phyloP scores from a whole-genome alignment of 345 rosid genomes.

The Aurinia saxatilis region DNA sequence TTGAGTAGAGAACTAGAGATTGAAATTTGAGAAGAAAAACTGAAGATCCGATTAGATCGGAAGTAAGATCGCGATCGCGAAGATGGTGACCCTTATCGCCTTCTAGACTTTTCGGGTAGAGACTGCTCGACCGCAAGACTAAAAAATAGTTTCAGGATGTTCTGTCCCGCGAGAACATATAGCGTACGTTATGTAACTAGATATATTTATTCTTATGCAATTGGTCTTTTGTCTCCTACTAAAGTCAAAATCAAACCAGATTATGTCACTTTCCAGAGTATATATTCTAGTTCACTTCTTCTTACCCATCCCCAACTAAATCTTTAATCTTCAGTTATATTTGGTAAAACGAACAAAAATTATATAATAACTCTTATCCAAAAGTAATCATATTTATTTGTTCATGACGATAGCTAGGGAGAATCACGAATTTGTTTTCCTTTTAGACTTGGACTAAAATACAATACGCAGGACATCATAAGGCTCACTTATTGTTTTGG shows the following conservation, averaged over 20 bases:
- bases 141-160: constrained; percentile 1
- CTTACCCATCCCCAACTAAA: constrained; percentile 33
- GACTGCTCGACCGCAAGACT: neutral
- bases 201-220: neutral
- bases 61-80: too few species aligned
- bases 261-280: constrained; percentile 7
- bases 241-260: constrained; percentile 16
- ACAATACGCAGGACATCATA: neutral
- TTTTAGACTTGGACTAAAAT: constrained; percentile 1
- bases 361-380: neutral
- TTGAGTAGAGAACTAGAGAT: too few species aligned
- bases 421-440: constrained; percentile 2
- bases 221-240: neutral
- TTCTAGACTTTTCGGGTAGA: too few species aligned
- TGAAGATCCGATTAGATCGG: too few species aligned
- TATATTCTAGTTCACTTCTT: constrained; percentile 24
- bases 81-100: too few species aligned
- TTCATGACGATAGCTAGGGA: neutral
- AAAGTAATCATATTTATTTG: constrained; percentile 17
- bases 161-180: constrained; percentile 17
- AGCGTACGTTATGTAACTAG: constrained; percentile 16
- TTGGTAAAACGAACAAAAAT: constrained; percentile 14
- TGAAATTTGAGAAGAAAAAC: too few species aligned
- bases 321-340: constrained; percentile 9
- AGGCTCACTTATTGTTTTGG: neutral